A percentile compares a stretch with the other conserved stretches of the same genome.
These are phyloP conservation scores for Acrocalymma vagum DNA, from an alignment of 2,329 filamentous ascomycete species.

Conservation along the genomic window DNA sequence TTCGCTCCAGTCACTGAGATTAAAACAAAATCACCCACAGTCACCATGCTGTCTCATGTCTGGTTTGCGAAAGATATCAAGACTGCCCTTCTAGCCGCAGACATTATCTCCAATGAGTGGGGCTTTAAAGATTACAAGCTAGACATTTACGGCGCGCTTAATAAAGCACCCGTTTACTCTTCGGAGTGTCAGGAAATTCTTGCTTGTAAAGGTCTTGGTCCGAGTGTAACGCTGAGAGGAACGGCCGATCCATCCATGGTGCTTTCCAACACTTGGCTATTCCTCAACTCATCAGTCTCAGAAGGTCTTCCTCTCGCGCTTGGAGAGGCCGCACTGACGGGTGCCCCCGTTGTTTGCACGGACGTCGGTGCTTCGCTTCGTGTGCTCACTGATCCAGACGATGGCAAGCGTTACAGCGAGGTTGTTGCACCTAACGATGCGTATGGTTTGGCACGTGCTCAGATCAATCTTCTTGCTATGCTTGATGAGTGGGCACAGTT, in stretches of 20 bases:
- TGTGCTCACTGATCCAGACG: slow-evolving; percentile 63
- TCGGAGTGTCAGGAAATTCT: slow-evolving; percentile 67
- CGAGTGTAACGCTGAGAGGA: slow-evolving; percentile 61
- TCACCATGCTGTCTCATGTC: slow-evolving; percentile 71
- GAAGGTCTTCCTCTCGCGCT: slow-evolving; percentile 66
- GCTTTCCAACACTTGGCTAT: slow-evolving; percentile 52
- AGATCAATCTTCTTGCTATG: slow-evolving; percentile 69
- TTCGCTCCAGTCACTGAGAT: slow-evolving; percentile 69
- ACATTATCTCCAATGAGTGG: slow-evolving; percentile 72
- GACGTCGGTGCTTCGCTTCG: slow-evolving; percentile 65
- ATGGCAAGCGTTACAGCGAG: slow-evolving; percentile 62
- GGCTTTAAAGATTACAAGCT: slow-evolving; percentile 71
- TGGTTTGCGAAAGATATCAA: slow-evolving; percentile 71
- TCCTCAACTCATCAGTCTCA: slow-evolving; percentile 65
- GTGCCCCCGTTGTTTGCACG: slow-evolving; percentile 65
- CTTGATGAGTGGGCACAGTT: slow-evolving; percentile 69
- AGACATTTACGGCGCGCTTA: slow-evolving; percentile 70
- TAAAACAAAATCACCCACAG: slow-evolving; percentile 66
- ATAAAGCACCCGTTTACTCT: slow-evolving; percentile 69
- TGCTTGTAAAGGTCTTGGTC: slow-evolving; percentile 62
- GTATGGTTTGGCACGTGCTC: slow-evolving; percentile 66
- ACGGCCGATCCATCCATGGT: slow-evolving; percentile 63
- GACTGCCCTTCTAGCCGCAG: slow-evolving; percentile 68
- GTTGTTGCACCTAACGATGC: slow-evolving; percentile 72
- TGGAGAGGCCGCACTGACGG: slow-evolving; percentile 65